Evolutionary conservation across 2,329 filamentous ascomycete genomes (phyloP).

Genomic region (Fusarium hainanense): DNA sequence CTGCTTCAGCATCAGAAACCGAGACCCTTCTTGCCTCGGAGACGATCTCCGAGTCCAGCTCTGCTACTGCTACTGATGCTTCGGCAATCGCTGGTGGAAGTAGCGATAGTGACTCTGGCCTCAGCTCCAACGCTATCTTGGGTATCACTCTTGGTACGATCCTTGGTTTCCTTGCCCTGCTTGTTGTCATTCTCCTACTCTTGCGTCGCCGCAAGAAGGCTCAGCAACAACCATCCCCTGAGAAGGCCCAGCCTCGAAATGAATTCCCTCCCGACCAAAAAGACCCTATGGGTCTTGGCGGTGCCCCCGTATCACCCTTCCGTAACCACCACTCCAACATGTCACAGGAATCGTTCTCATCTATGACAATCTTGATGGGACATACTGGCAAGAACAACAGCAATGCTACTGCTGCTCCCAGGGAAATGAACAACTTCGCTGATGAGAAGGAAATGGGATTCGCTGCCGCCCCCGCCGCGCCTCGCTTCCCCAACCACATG

Average conservation of each 20-base stretch:
- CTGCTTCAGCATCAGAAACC: conserved; percentile 31
- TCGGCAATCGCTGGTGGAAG: conserved; percentile 46
- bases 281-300: conserved; percentile 61
- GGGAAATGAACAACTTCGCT: conserved; percentile 62
- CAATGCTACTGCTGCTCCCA: conserved; percentile 51
- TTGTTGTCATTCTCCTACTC: conserved; percentile 78
- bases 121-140: conserved; percentile 69
- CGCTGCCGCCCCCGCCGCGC: conserved; percentile 56
- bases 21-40: conserved; percentile 42
- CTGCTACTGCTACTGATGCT: conserved; percentile 40
- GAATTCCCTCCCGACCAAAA: conserved; percentile 67
- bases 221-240: conserved; percentile 48
- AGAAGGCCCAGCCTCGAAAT: conserved; percentile 58
- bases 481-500: conserved; percentile 63
- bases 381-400: conserved; percentile 59
- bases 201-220: conserved; percentile 60
- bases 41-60: conserved; percentile 40
- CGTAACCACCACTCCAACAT: conserved; percentile 64
- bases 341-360: conserved; percentile 70
- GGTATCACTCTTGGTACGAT: conserved; percentile 87
- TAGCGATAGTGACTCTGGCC: conserved; percentile 46
- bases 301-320: conserved; percentile 56
- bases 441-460: conserved; percentile 71
- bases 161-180: conserved; percentile 74
- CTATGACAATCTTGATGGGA: conserved; percentile 74